A percentile compares a stretch with the other conserved stretches of the same genome.
Evolutionary conservation across 371 early-diverging fungal genomes (phyloP).

Genomic region (Cladochytrium tenue): DNA sequence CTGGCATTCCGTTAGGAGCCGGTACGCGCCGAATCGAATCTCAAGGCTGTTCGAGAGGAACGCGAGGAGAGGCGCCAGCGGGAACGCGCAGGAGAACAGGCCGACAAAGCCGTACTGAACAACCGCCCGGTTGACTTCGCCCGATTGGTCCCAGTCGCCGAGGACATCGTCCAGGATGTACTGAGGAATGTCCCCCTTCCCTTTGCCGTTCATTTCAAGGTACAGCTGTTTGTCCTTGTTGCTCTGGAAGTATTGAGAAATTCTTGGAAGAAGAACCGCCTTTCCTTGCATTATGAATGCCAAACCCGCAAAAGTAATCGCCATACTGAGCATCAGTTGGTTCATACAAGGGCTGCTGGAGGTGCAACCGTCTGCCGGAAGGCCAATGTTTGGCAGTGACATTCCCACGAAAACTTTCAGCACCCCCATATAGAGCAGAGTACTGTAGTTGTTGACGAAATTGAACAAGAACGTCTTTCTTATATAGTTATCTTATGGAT

Average conservation of each 20-base stretch:
- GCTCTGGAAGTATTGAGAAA: conserved; percentile 6
- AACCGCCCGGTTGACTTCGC: conserved; percentile 25
- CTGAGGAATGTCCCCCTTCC: conserved; percentile 32
- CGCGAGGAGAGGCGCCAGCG: conserved; percentile 60
- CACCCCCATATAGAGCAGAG: conserved; percentile 55
- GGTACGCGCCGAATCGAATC: conserved; percentile 37
- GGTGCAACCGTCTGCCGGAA: conserved; percentile 20
- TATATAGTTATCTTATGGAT: neutral
- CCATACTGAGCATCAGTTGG: conserved; percentile 58
- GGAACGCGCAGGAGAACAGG: conserved; percentile 55
- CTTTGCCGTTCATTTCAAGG: conserved; percentile 10
- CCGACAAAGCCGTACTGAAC: conserved; percentile 60
- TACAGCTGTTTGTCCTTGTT: neutral
- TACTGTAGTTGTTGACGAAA: conserved; percentile 61
- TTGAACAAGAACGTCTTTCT: conserved; percentile 58
- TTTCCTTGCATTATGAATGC: conserved; percentile 48
- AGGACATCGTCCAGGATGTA: conserved; percentile 50
- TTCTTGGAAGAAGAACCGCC: conserved; percentile 46
- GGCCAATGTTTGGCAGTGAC: conserved; percentile 5
- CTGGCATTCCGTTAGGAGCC: conserved; percentile 22
- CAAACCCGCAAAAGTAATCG: conserved; percentile 58
- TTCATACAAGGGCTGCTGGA: conserved; percentile 39
- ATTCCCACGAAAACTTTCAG: conserved; percentile 44
- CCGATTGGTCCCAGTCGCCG: conserved; percentile 25
- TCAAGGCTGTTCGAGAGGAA: conserved; percentile 53